phyloP scores from a whole-genome alignment of 805 yeast species.

The Huiozyma naganishii region DNA sequence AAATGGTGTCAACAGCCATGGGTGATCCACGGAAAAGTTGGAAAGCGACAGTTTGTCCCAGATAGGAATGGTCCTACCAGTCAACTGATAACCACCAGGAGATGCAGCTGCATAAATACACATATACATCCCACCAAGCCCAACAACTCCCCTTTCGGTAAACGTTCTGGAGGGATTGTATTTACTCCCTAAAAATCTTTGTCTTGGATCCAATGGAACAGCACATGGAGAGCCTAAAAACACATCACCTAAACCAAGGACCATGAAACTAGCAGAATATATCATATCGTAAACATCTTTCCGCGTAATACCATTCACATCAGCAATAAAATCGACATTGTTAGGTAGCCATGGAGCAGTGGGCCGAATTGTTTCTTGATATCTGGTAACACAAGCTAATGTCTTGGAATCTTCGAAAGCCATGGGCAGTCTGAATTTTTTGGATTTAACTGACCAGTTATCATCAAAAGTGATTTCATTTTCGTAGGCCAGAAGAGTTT shows the following conservation, averaged over 20 bases:
- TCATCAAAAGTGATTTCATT: conserved; percentile 59
- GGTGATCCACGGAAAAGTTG: conserved; percentile 47
- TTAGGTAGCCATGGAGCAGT: conserved; percentile 97
- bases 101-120: conserved; percentile 97
- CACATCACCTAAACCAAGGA: conserved; percentile 92
- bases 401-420: conserved; percentile 92
- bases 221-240: conserved; percentile 98
- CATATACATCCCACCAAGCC: conserved; percentile 98
- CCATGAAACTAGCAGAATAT: conserved; percentile 83
- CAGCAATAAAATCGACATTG: conserved; percentile 90
- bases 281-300: conserved; percentile 71
- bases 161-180: conserved; percentile 94
- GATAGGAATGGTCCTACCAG: conserved; percentile 93
- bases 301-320: conserved; percentile 72
- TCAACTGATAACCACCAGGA: conserved; percentile 96
- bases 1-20: conserved; percentile 88
- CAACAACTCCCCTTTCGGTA: conserved; percentile 95
- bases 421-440: conserved; percentile 81
- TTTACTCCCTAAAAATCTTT: conserved; percentile 82
- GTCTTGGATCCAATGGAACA: conserved; percentile 94
- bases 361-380: conserved; percentile 85
- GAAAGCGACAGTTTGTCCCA: conserved; percentile 92
- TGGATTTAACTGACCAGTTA: conserved; percentile 79
- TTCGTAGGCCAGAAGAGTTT: conserved; percentile 63
- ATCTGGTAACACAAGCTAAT: conserved; percentile 79